phyloP scores from a whole-genome alignment of 805 yeast species.

The Yarrowia deformans region DNA sequence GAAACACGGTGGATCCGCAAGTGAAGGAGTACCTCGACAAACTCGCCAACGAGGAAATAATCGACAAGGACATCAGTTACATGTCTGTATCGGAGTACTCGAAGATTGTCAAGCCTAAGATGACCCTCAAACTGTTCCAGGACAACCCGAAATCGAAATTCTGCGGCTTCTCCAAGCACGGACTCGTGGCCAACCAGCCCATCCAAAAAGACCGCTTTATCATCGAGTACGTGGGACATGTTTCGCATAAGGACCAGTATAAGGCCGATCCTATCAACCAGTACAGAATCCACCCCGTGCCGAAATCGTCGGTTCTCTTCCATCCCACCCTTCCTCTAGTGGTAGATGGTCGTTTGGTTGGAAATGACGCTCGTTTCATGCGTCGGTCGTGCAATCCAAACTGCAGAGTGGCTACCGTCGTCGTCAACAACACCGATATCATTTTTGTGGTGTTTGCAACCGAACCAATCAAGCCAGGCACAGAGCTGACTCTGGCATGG shows the following conservation, averaged over 20 bases:
- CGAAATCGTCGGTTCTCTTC: conserved; percentile 66
- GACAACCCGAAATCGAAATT: conserved; percentile 64
- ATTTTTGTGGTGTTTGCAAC: conserved; percentile 66
- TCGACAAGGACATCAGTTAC: conserved; percentile 41
- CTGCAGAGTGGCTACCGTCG: conserved; percentile 63
- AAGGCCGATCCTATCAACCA: conserved; percentile 73
- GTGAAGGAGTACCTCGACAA: conserved; percentile 17
- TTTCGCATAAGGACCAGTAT: conserved; percentile 71
- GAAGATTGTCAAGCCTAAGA: conserved; percentile 47
- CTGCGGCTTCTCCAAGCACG: conserved; percentile 73
- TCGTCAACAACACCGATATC: conserved; percentile 51
- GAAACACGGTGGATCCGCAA: conserved; percentile 16
- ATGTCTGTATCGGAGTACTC: conserved; percentile 32
- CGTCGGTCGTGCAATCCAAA: conserved; percentile 81
- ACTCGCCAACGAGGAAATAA: conserved; percentile 24
- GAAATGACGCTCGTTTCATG: conserved; percentile 76
- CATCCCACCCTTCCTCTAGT: conserved; percentile 65
- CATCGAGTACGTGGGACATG: conserved; percentile 73
- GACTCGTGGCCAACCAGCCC: conserved; percentile 58
- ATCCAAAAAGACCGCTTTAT: conserved; percentile 61
- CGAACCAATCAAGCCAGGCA: conserved; percentile 64
- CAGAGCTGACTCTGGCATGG: conserved; percentile 84
- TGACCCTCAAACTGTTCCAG: conserved; percentile 63
- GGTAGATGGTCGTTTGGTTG: conserved; percentile 80
- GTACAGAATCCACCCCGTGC: conserved; percentile 73